Evolutionary conservation across 2,329 filamentous ascomycete genomes (phyloP).

Genomic region (Alternaria infectoria): DNA sequence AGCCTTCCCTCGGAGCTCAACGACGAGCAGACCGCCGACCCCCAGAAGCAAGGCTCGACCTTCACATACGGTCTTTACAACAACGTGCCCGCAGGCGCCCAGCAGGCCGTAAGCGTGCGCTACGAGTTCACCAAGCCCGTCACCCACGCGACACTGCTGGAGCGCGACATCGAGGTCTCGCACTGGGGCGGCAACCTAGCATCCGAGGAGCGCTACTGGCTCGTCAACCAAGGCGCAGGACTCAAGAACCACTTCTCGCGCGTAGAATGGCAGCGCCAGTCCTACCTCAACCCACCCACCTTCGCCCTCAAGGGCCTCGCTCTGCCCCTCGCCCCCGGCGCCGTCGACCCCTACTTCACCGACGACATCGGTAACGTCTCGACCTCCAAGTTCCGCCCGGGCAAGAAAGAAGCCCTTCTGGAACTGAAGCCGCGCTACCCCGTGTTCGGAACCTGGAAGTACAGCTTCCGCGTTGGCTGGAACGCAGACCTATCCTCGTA

Average conservation of each 20-base stretch:
- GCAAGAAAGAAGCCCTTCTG: conserved; percentile 77
- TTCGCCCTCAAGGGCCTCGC: conserved; percentile 82
- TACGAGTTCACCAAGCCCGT: conserved; percentile 97
- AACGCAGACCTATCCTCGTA: conserved; percentile 82
- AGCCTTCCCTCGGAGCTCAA: conserved; percentile 66
- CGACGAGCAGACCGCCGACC: conserved; percentile 68
- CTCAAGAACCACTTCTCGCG: conserved; percentile 60
- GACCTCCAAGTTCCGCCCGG: conserved; percentile 84
- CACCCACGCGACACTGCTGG: conserved; percentile 76
- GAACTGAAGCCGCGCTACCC: conserved; percentile 95
- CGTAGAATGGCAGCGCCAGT: conserved; percentile 55
- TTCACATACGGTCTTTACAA: conserved; percentile 91
- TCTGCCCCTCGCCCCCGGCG: conserved; percentile 79
- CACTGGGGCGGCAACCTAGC: conserved; percentile 98
- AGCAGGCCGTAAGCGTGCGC: conserved; percentile 76
- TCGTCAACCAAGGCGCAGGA: conserved; percentile 85
- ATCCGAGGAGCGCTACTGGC: conserved; percentile 90
- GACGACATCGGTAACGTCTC: conserved; percentile 98
- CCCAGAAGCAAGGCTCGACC: conserved; percentile 82
- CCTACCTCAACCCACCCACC: conserved; percentile 76
- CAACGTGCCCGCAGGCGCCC: conserved; percentile 78
- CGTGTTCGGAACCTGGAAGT: conserved; percentile 98
- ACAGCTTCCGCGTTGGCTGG: conserved; percentile 96
- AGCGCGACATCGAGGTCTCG: conserved; percentile 92
- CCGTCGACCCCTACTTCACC: conserved; percentile 88